A percentile compares a stretch with the other conserved stretches of the same genome.
Conservation (phyloP, 352 stramenopile genomes). For the Blastocystis sp. region DNA sequence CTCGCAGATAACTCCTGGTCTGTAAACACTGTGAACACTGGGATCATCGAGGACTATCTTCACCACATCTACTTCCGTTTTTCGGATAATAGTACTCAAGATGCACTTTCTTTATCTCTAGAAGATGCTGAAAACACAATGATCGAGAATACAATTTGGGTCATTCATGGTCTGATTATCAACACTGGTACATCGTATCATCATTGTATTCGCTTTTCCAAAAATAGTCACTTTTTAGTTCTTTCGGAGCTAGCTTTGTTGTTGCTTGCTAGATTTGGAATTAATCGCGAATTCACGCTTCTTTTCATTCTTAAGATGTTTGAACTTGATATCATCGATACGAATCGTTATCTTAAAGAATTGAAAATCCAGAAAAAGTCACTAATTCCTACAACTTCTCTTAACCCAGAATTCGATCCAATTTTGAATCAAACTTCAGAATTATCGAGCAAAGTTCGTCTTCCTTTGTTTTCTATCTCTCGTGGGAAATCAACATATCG, state of each 20-base stretch:
- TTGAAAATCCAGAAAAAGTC: neutral
- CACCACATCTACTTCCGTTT: conserved; percentile 9
- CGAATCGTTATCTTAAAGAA: neutral
- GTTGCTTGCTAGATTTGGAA: neutral
- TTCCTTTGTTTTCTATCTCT: conserved; percentile 30
- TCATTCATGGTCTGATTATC: neutral
- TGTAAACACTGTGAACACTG: neutral
- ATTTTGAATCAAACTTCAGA: neutral
- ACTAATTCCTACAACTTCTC: neutral
- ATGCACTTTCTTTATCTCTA: neutral
- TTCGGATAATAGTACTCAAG: neutral
- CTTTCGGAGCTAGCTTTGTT: neutral
- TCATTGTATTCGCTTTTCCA: neutral
- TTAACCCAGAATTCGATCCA: neutral
- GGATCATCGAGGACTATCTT: conserved; percentile 29
- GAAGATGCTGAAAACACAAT: neutral
- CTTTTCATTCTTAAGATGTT: conserved; percentile 43
- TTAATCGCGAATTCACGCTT: conserved; percentile 26
- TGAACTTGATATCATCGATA: neutral
- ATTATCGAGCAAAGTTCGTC: neutral
- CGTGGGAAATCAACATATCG: neutral
- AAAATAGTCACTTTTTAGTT: neutral
- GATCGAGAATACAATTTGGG: neutral
- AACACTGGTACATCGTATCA: conserved; percentile 7
- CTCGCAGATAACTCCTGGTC: conserved; percentile 12